These are phyloP conservation scores for Rhodotorula sphaerocarpa DNA, from an alignment of 768 basidiomycete genomes.

Conservation along the genomic window DNA sequence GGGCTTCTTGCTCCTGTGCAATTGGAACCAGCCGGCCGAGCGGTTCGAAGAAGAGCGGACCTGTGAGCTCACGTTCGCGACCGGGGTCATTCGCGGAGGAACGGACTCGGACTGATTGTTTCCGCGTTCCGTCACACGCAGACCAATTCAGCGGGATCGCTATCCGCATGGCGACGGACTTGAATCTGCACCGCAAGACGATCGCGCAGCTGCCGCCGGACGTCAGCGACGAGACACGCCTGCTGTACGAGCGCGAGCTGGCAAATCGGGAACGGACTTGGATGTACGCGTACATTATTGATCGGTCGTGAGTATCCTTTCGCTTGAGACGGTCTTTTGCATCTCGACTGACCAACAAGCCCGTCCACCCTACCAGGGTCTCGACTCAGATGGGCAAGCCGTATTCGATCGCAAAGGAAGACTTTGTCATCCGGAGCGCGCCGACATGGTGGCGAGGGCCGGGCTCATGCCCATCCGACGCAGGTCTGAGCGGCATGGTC, in stretches of 20 bases:
- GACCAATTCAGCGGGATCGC: conserved; percentile 37
- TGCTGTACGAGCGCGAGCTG: conserved; percentile 63
- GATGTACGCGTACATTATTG: conserved; percentile 50
- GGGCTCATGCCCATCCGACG: conserved; percentile 58
- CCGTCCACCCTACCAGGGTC: conserved; percentile 5
- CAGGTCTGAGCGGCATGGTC: conserved; percentile 60
- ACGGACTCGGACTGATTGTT: neutral
- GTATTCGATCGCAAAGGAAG: conserved; percentile 71
- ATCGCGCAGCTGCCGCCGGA: conserved; percentile 52
- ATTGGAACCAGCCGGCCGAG: conserved; percentile 91
- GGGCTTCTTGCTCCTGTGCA: conserved; percentile 76
- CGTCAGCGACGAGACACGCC: conserved; percentile 65
- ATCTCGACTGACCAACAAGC: too few relatives aligned
- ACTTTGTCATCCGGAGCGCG: conserved; percentile 81
- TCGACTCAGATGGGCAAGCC: conserved; percentile 98
- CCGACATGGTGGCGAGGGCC: conserved; percentile 64
- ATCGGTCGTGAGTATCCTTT: conserved; percentile 19
- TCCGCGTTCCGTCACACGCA: neutral
- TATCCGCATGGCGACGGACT: conserved; percentile 81
- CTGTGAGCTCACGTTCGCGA: conserved; percentile 58
- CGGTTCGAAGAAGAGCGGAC: conserved; percentile 94
- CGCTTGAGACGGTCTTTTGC: too few relatives aligned
- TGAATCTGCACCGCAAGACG: conserved; percentile 88
- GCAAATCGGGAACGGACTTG: conserved; percentile 93
- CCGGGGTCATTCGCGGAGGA: too few relatives aligned